These are phyloP conservation scores for Fusarium sp. DNA, from an alignment of 2,329 filamentous ascomycete genomes.

Conservation along the genomic window DNA sequence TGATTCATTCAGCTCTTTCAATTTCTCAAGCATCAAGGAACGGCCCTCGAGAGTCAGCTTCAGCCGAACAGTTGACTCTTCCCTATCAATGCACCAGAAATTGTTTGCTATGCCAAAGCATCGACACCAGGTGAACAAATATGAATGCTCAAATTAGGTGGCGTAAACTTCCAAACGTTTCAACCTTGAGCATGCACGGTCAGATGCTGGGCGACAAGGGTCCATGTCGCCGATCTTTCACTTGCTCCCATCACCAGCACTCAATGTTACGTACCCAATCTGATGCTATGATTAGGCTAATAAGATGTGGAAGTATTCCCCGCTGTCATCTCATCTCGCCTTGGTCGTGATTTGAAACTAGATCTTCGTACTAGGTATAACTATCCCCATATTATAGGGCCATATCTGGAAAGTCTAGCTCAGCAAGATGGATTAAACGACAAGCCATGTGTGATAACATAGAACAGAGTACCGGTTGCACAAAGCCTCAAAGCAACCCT, in stretches of 20 bases:
- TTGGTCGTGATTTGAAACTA: background rate
- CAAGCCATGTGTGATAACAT: constrained; percentile 2
- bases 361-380: background rate
- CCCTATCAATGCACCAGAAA: no score
- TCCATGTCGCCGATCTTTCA: constrained; percentile 27
- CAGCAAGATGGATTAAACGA: background rate
- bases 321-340: constrained; percentile 36
- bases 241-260: constrained; percentile 2
- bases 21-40: constrained; percentile 16
- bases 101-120: no score
- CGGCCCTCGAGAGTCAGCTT: constrained; percentile 18
- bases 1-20: background rate
- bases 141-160: no score
- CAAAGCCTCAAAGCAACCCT: background rate
- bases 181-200: background rate
- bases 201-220: constrained; percentile 22
- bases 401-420: background rate
- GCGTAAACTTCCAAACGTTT: background rate
- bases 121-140: no score
- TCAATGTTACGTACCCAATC: background rate
- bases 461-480: constrained; percentile 2
- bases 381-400: background rate
- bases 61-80: constrained; percentile 6
- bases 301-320: constrained; percentile 20
- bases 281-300: background rate